Base-by-base conservation (phyloP, 2,329 filamentous ascomycete genomes). In the Cladosporium colombiae region DNA sequence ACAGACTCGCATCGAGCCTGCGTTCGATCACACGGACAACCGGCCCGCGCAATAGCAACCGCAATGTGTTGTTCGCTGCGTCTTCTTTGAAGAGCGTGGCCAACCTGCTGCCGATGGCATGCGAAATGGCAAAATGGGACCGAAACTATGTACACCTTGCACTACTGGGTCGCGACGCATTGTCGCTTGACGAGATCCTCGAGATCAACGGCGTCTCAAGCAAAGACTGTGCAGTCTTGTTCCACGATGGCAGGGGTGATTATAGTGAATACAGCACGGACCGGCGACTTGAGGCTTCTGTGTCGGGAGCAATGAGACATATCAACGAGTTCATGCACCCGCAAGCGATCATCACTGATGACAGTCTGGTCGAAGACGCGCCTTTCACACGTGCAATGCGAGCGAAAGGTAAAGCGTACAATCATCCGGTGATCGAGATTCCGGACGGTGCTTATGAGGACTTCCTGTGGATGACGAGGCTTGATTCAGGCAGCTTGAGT, bases 81-180 rank as follows among this genome's bases (percentile, higher is more conserved):
- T 89, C 91, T 0, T 93, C 85, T 67, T 78, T 96, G 60, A 86
- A 86, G 75, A 95, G 91, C 74, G 87, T 88, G 18, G 85, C 91
- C 0, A 85, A 85, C 35, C 76, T 97, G 62, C 80, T 97, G 35
- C 92, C 93, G 0, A 82, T 97, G 74, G 92, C 93, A 6, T 98
- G 95, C 77, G 86, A 91, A 72, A 97, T 97, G 93, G 89, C 88
- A 7, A 77, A 77, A 25, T 84, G 88, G 77, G 83, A 85, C 65
- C 82, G 85, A 66, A 96, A 88, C 73, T 84, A 88, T 68, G 92
- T 97, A 10, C 94, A 98, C 76, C 89, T 96, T 74, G 89, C 87
- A 0, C 79, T 98, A 4, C 85, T 96, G 79, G 90, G 93, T 59
- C 85, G 89, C 66, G 89, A 88, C 67, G 85, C 89, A 14, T 85